phyloP scores from a whole-genome alignment of 495 filamentous ascomycete species.

The Cairneyella variabilis region DNA sequence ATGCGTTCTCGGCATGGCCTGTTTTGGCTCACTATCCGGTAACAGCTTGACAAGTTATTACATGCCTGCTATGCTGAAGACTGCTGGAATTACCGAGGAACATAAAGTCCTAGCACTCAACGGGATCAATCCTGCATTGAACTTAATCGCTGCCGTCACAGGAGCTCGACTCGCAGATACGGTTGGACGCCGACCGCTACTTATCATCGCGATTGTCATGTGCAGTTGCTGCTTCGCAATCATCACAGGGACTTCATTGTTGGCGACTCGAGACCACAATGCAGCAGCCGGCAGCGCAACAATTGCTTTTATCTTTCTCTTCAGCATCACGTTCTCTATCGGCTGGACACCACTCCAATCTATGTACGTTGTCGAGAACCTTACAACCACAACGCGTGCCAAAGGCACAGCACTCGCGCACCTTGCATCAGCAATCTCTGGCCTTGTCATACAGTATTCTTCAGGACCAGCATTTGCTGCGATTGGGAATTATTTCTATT shows the following conservation, averaged over 20 bases:
- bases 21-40: too few species aligned
- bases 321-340: constrained; percentile 48
- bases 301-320: constrained; percentile 57
- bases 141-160: constrained; percentile 49
- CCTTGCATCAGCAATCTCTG: not conserved
- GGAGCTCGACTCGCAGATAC: constrained; percentile 52
- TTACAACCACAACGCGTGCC: constrained; percentile 53
- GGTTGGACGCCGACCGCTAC: constrained; percentile 55
- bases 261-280: constrained; percentile 15
- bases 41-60: too few species aligned
- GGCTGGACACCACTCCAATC: constrained; percentile 51
- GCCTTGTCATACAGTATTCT: constrained; percentile 47
- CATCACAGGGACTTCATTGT: constrained; percentile 43
- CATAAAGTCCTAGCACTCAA: not conserved
- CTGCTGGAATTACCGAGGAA: constrained; percentile 47
- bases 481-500: constrained; percentile 30
- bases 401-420: constrained; percentile 53
- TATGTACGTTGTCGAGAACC: constrained; percentile 55
- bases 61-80: constrained; percentile 48
- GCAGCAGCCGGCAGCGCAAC: constrained; percentile 38
- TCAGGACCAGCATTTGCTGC: constrained; percentile 41
- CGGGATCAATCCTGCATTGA: constrained; percentile 30
- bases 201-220: constrained; percentile 50
- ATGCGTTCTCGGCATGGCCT: too few species aligned
- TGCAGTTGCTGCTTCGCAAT: constrained; percentile 46